Base-by-base conservation (phyloP, 2,329 filamentous ascomycete species). In the Biscogniauxia sp. region DNA sequence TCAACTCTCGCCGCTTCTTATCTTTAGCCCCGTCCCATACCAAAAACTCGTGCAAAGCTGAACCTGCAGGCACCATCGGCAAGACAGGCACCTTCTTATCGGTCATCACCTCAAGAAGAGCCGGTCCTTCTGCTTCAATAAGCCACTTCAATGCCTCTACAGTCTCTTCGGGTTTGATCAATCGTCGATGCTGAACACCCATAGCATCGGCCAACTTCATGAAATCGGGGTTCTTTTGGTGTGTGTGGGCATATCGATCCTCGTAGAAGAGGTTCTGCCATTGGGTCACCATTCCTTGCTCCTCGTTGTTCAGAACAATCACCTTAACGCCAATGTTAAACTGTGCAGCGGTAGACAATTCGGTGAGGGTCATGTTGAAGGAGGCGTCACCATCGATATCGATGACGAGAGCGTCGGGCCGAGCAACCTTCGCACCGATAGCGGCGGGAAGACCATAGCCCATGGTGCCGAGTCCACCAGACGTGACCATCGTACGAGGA, bases 351-450 rank as follows among this genome's bases (percentile, higher is more conserved):
- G 94, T 97, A 53, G 90, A 91, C 57, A 99, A 87, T 80, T 99
- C 95, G 1, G 94, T 97, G 61, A 97, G 83, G 5, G 95, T 98
- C 95, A 99, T 98, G 83, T 92, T 92, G 82, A 99, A 98, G 3
- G 93, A 97, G n/a, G 94, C 95, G 75, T 98, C 95, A 64, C 95
- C 95, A 74, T 99, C 95, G 71, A 98, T 96, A 76, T 98, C 94
- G 61, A 98, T 87, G 62, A 98, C 94, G 55, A 96, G 86, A 63
- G 91, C 88, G 56, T 97, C 91, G 0, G 84, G 84, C 62, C 78
- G 77, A n/a, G 88, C 90, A 55, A 97, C 94, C 83, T 97, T 97
- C 71, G 93, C 93, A 64, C 95, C 95, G 66, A 98, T 98, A 64
- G 95, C 93, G 23, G 93, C 91, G 23, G 95, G 95, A 51, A 99